phyloP scores from a whole-genome alignment of 371 early-diverging fungal species.

The Mortierella sp. region DNA sequence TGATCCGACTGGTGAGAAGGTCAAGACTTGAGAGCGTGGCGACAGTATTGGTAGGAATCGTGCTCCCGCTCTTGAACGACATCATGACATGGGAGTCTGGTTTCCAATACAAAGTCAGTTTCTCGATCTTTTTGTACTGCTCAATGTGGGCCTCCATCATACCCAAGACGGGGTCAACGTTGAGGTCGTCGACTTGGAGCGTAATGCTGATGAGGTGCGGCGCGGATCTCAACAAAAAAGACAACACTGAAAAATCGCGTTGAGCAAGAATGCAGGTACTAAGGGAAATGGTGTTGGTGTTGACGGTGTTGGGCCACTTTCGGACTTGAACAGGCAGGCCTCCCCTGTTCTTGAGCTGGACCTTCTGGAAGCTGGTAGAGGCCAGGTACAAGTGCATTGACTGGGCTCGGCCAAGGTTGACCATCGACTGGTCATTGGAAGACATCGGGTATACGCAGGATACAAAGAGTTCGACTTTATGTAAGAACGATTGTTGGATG shows the following conservation, averaged over 20 bases:
- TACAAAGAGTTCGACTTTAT: background rate
- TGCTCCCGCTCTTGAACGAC: background rate
- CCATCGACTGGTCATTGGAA: too few relatives aligned
- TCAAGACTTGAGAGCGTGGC: background rate
- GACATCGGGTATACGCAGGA: background rate
- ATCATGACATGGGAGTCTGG: background rate
- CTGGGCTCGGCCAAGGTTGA: background rate
- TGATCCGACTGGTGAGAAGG: background rate
- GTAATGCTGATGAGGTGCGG: background rate
- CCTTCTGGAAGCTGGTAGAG: background rate
- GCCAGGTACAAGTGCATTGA: background rate
- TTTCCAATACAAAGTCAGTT: background rate
- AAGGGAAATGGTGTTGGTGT: background rate
- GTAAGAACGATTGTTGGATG: background rate
- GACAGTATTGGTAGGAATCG: background rate
- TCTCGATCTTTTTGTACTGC: background rate
- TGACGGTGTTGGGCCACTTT: background rate
- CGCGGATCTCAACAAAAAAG: background rate
- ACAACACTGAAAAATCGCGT: background rate
- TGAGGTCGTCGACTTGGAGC: background rate
- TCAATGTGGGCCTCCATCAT: background rate
- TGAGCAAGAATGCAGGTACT: background rate
- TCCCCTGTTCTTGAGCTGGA: background rate
- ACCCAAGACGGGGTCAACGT: background rate
- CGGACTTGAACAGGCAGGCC: background rate